These are phyloP conservation scores for Tylopilus microsporus DNA, from an alignment of 1,284 basidiomycete species.

Conservation along the genomic window DNA sequence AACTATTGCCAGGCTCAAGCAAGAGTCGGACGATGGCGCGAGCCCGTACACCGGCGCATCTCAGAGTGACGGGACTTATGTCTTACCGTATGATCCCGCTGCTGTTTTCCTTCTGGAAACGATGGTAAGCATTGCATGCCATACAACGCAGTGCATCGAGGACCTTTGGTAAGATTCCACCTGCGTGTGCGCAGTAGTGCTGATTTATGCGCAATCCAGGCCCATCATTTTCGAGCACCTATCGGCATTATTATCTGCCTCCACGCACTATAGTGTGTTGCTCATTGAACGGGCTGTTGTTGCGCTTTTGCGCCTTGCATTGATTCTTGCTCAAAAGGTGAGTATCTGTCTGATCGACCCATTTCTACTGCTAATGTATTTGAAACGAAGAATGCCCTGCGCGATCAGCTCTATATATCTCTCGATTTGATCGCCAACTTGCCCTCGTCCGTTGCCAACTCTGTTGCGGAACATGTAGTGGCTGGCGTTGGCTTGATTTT, in stretches of 20 bases:
- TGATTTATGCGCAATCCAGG: constrained; percentile 44
- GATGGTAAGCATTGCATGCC: constrained; percentile 83
- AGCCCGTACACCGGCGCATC: constrained; percentile 33
- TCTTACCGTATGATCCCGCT: constrained; percentile 87
- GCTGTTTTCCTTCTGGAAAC: constrained; percentile 92
- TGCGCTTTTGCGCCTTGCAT: constrained; percentile 76
- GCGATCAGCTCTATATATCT: constrained; percentile 91
- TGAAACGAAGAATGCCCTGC: constrained; percentile 54
- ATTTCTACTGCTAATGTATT: neutral
- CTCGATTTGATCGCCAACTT: constrained; percentile 85
- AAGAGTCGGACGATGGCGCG: constrained; percentile 55
- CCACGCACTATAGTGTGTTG: constrained; percentile 81
- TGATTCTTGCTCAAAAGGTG: constrained; percentile 75
- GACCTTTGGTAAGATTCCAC: constrained; percentile 70
- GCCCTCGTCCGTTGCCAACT: constrained; percentile 71
- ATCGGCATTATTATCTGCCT: constrained; percentile 71
- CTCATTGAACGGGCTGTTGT: constrained; percentile 95
- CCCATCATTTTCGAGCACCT: constrained; percentile 90
- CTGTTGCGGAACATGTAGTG: constrained; percentile 87
- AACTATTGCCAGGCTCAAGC: constrained; percentile 70
- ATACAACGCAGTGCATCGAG: constrained; percentile 71
- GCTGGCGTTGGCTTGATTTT: constrained; percentile 79
- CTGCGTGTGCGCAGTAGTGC: neutral
- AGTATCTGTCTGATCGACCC: constrained; percentile 23
- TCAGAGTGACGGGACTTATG: constrained; percentile 40